Evolutionary conservation across 2,329 filamentous ascomycete genomes (phyloP).

Genomic region (Neofusicoccum cordaticola): DNA sequence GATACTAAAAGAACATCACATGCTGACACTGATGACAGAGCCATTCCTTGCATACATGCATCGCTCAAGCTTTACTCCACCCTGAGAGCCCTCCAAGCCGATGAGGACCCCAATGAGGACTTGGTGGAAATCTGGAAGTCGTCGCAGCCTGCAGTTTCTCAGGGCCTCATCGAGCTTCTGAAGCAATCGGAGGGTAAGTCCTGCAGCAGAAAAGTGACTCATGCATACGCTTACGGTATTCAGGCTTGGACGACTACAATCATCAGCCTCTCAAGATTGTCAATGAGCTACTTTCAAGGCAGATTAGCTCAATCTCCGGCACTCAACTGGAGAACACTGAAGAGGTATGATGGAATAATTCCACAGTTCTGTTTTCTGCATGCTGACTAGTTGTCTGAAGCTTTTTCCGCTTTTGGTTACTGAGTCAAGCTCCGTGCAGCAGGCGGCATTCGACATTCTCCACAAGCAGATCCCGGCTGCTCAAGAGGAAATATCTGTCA

Average conservation of each 20-base stretch:
- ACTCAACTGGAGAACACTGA: constrained; percentile 61
- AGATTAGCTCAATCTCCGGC: constrained; percentile 63
- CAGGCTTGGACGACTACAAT: constrained; percentile 49
- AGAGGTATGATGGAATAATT: constrained; percentile 35
- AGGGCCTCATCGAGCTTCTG: constrained; percentile 62
- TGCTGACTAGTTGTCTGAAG: background rate
- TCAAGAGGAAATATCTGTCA: constrained; percentile 80
- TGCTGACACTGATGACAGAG: constrained; percentile 19
- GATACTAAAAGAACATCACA: background rate
- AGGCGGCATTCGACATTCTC: constrained; percentile 75
- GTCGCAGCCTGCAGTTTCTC: constrained; percentile 54
- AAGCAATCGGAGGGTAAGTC: constrained; percentile 47
- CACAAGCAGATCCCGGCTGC: constrained; percentile 73
- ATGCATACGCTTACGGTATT: constrained; percentile 7
- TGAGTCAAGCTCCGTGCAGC: constrained; percentile 71
- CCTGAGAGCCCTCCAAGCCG: constrained; percentile 56
- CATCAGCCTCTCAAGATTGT: constrained; percentile 72
- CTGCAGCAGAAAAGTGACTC: background rate
- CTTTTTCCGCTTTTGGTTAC: constrained; percentile 76
- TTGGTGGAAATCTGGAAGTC: constrained; percentile 70
- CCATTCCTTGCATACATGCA: constrained; percentile 61
- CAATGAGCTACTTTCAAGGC: constrained; percentile 69
- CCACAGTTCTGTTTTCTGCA: background rate
- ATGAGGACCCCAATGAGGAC: constrained; percentile 77
- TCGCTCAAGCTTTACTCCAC: constrained; percentile 68